Evolutionary conservation across 306 rosid genomes (phyloP), one percentile per base, ranked within the genome.

Genomic region (Casuarina equisetifolia): DNA sequence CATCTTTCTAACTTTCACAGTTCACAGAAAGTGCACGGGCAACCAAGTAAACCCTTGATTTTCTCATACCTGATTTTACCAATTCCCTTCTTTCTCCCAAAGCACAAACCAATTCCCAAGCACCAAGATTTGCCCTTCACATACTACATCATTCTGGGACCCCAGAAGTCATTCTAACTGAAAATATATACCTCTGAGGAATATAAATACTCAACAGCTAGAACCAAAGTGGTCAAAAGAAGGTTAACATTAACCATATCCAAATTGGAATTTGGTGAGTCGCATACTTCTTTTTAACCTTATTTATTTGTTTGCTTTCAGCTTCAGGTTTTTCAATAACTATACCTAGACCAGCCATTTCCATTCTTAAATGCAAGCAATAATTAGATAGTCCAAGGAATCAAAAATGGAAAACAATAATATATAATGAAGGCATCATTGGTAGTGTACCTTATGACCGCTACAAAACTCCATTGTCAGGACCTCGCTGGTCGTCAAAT

Each of bases 381-480:
- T 36, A 36, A 12, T 62, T 35, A 32, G 13, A 32, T 19, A 62
- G 19, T 36, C 69, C 36, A 62, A 36, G 42, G 17, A 36, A 36
- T 12, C 42, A 13, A 32, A 62, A 62, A 36, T 12, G 15, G 8
- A 16, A 36, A 8, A 16, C 13, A 17, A 5, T 7, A n/a, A 40
- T 4, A 13, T 4, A 64, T 40, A 17, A 39, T 42, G 15, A 17
- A 66, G 13, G 49, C 40, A 66, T 66, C 71, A 20, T 66, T 39
- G 42, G 71, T 66, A 80, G 19, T 82, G 48, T 85, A 91, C 97
- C 98, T 88, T 92, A 59, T 58, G 83, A 68, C 98, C 98, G 10
- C 62, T 38, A 85, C 69, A 90, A 83, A 90, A 94, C 80, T 94
- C 80, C 98, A 92, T 94, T 50, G 90, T 89, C 75, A 94, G 88